Evolutionary conservation across 2,329 filamentous ascomycete genomes (phyloP), one percentile per base, ranked within the genome.

Genomic region (Lojkania enalia): DNA sequence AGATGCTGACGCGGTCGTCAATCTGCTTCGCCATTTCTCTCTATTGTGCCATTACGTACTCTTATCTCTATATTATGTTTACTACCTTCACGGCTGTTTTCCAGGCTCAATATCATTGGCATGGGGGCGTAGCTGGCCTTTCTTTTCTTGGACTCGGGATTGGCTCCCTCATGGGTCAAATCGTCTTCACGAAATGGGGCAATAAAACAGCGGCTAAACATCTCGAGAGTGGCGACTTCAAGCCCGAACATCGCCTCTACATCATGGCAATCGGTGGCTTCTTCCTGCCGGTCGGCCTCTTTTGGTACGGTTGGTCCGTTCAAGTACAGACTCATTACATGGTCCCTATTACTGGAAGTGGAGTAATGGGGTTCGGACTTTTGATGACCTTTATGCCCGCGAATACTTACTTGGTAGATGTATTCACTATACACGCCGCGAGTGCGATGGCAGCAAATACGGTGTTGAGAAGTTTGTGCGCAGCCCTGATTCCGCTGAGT

Each of bases 71-170:
- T 54, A 66, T 76, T 27, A 58, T 75, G 4, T 76, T 75, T 55
- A 75, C 71, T 23, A 75, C 74, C 0, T 74, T 76, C 41, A 72
- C 72, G 0, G 57, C 58, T 13, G 70, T 75, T 3, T 76, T 73
- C 49, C 61, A 55, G 4, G 51, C 54, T 5, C 60, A 69, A 35
- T 77, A 76, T 48, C 50, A 57, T 44, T 76, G 73, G 64, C 61
- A 59, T 19, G 60, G 64, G 11, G 64, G 66, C 15, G 60, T 64
- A 7, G 60, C 66, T 1, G 74, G 74, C 0, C 63, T 76, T 1
- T 67, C 67, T 0, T 76, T 72, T 42, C 46, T 75, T 1, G 73
- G 70, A 1, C 50, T 71, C 4, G 74, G 73, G 3, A 50, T 74
- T 3, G 74, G 73, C 0, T 69, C 63, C 20, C 51, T 75, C 3